These are phyloP conservation scores for Colletotrichum sp. DNA, from an alignment of 2,329 filamentous ascomycete genomes.

Conservation along the genomic window DNA sequence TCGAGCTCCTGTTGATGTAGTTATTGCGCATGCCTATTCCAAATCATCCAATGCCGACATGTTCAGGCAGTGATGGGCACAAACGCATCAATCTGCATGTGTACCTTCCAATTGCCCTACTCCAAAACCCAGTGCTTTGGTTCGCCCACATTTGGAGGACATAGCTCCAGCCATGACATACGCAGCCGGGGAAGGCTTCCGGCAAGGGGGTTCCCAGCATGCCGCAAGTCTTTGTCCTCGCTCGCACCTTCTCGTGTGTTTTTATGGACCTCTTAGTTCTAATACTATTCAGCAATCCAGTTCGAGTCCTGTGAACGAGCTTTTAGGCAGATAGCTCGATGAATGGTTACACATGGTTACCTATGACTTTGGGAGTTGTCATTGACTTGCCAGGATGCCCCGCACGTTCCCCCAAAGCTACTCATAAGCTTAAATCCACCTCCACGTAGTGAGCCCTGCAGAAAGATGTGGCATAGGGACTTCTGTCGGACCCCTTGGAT, in stretches of 20 bases:
- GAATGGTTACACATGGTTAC: neutral
- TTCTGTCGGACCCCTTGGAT: neutral
- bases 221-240: neutral
- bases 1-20: neutral
- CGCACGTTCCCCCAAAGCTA: neutral
- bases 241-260: neutral
- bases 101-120: neutral
- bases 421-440: neutral
- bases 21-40: neutral
- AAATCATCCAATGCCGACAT: neutral
- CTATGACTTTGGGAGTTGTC: neutral
- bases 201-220: neutral
- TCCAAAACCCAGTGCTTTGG: neutral
- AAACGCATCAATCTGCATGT: neutral
- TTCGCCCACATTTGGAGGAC: neutral
- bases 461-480: neutral
- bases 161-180: neutral
- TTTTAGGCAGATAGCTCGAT: neutral
- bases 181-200: neutral
- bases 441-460: neutral
- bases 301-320: neutral
- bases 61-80: neutral
- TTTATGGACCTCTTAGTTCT: neutral
- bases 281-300: neutral
- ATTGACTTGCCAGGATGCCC: neutral